These are phyloP conservation scores for Sporothrix euskadiensis DNA, from an alignment of 2,329 filamentous ascomycete species.

Conservation along the genomic window DNA sequence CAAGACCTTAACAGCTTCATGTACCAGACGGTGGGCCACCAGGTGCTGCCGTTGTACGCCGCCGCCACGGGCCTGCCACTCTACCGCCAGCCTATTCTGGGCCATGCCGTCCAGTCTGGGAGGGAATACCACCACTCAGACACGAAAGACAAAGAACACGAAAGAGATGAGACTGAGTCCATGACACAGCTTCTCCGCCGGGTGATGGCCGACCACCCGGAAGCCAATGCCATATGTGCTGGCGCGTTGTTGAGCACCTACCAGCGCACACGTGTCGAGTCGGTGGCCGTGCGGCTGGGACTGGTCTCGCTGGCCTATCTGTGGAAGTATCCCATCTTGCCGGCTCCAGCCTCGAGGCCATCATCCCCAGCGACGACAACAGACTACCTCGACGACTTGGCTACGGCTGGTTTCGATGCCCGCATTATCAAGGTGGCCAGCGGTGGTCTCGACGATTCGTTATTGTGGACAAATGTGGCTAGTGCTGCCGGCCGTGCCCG, in stretches of 20 bases:
- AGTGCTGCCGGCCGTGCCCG: slow-evolving; percentile 50
- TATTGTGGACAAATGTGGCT: slow-evolving; percentile 80
- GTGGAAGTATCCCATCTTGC: slow-evolving; percentile 85
- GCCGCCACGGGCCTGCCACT: slow-evolving; percentile 77
- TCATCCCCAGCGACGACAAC: neutral
- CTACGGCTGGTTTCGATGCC: slow-evolving; percentile 73
- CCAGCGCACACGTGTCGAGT: slow-evolving; percentile 93
- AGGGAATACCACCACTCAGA: slow-evolving; percentile 61
- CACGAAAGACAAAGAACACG: slow-evolving; percentile 28
- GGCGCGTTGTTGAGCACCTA: slow-evolving; percentile 95
- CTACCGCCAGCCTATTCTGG: slow-evolving; percentile 75
- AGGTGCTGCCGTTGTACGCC: slow-evolving; percentile 81
- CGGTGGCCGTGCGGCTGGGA: slow-evolving; percentile 79
- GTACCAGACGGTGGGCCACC: slow-evolving; percentile 97
- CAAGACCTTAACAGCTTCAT: slow-evolving; percentile 94
- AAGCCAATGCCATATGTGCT: slow-evolving; percentile 81
- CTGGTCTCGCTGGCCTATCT: slow-evolving; percentile 81
- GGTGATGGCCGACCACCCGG: slow-evolving; percentile 69
- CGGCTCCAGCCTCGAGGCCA: slow-evolving; percentile 37
- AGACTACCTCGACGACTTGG: slow-evolving; percentile 71
- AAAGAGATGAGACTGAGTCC: slow-evolving; percentile 81
- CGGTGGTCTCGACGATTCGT: slow-evolving; percentile 76
- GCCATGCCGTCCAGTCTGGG: slow-evolving; percentile 67
- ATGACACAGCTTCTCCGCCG: slow-evolving; percentile 71
- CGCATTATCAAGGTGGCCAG: slow-evolving; percentile 93